Evolutionary conservation across 2,329 filamentous ascomycete species (phyloP).

Genomic region (Aspergillus spinulosporus): DNA sequence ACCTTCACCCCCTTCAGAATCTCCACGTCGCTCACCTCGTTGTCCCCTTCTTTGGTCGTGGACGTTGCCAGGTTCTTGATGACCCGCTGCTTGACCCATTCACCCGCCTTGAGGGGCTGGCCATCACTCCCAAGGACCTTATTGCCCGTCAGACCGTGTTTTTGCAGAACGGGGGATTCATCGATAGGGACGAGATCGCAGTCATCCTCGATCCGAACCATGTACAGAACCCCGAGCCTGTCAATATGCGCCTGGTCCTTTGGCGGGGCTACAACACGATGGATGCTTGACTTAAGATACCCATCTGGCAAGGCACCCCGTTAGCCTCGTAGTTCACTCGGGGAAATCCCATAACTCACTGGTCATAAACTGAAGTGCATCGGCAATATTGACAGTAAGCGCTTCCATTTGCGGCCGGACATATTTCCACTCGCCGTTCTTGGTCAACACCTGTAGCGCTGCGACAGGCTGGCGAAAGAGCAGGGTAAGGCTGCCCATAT

Average conservation of each 20-base stretch:
- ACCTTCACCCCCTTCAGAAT: no score
- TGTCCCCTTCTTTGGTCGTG: no score
- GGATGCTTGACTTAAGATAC: conserved; percentile 5
- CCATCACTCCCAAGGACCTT: conserved; percentile 4
- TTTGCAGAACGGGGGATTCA: not conserved
- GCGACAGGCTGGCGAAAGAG: conserved; percentile 62
- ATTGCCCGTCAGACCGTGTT: not conserved
- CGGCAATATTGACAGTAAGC: no score
- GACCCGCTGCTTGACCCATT: conserved; percentile 8
- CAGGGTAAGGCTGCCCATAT: conserved; percentile 58
- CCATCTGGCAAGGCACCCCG: not conserved
- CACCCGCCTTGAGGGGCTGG: not conserved
- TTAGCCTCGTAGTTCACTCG: not conserved
- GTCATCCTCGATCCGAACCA: conserved; percentile 2
- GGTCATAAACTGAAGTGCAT: conserved; percentile 1
- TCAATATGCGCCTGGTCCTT: conserved; percentile 4
- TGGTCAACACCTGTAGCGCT: conserved; percentile 52
- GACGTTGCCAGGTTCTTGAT: conserved; percentile 5
- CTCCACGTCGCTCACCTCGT: no score
- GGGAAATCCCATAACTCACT: not conserved
- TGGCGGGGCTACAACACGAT: not conserved
- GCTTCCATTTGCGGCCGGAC: no score
- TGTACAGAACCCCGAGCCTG: conserved; percentile 1
- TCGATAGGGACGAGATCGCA: conserved; percentile 1
- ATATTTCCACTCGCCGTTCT: no score